Evolutionary conservation across 2,329 filamentous ascomycete genomes (phyloP).

Genomic region (Fusarium phyllophilum): DNA sequence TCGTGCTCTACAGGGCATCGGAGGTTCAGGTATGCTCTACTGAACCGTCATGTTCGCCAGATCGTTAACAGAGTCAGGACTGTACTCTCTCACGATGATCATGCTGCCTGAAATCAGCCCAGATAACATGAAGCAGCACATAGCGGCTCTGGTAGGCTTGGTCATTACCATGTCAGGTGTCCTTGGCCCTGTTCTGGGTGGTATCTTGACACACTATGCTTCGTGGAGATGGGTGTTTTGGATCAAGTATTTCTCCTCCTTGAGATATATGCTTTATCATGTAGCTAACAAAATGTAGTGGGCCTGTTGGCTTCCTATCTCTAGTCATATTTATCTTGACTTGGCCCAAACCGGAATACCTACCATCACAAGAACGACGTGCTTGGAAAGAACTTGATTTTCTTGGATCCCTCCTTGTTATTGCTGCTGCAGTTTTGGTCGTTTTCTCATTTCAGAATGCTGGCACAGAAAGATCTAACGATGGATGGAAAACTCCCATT

Average conservation of each 20-base stretch:
- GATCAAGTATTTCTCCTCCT: constrained; percentile 59
- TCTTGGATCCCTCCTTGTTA: constrained; percentile 62
- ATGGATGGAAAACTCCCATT: constrained; percentile 56
- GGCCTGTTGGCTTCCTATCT: constrained; percentile 60
- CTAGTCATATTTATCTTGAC: constrained; percentile 58
- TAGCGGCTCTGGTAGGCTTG: constrained; percentile 60
- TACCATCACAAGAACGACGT: constrained; percentile 52
- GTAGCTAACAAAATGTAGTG: constrained; percentile 48
- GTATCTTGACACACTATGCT: constrained; percentile 59
- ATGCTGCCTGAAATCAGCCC: constrained; percentile 63
- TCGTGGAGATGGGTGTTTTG: constrained; percentile 68
- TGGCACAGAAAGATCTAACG: constrained; percentile 45
- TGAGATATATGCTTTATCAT: not conserved
- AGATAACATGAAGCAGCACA: constrained; percentile 50
- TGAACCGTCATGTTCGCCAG: too few relatives aligned
- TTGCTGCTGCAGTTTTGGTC: constrained; percentile 63
- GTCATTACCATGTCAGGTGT: constrained; percentile 61
- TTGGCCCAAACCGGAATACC: constrained; percentile 60
- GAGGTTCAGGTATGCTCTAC: constrained; percentile 57
- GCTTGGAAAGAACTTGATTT: constrained; percentile 64
- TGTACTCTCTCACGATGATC: constrained; percentile 68
- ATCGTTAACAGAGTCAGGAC: constrained; percentile 46
- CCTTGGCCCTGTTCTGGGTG: constrained; percentile 63
- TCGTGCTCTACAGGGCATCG: constrained; percentile 62
- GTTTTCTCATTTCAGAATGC: constrained; percentile 68